Evolutionary conservation across 768 basidiomycete species (phyloP), one percentile per base, ranked within the genome.

Genomic region (Suillus cothurnatus): DNA sequence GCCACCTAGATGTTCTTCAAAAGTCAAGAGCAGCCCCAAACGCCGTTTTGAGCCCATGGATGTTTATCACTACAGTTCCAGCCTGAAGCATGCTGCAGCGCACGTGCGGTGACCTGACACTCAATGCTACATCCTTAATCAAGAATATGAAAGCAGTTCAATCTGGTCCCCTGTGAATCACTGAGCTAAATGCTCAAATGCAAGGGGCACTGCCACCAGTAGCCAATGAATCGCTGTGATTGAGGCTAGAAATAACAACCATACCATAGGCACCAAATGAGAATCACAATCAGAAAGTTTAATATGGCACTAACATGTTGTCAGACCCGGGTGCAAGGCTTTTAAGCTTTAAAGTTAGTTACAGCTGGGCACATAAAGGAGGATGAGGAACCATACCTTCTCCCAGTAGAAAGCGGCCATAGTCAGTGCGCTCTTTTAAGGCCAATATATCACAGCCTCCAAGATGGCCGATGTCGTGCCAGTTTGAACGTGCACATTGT

Each of bases 311-410:
- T 55, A 62, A 95, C 94, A 76, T 92, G 99, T 84, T 91, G 74
- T 99, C 97, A 71, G 93, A 98, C 75, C 97, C 94, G 1, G 96
- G 95, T 4, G 90, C 89, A 5, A 97, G 84, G 45, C 93, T 84
- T 75, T 91, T 95, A 3, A n/a, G 94, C 93, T 91, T 92, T 63
- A 8, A 68, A 7, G 61, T 59, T 17, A 4, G 55, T 59, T 45
- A 52, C 50, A 41, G 9, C 19, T 28, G 9, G 26, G 45, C 28
- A n/a, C 26, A 28, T 23, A 7, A 55, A 28, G 53, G 49, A 50
- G 26, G 21, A 12, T 31, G 36, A 58, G 15, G 19, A 41, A 43
- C 26, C 75, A 31, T 52, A 88, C 93, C 84, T 94, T 97, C 61
- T 95, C 95, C 15, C 87, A 86, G 77, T 97, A 98, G 67, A 90